Base-by-base conservation (phyloP, 257 asterid genomes). In the Vinca minor region DNA sequence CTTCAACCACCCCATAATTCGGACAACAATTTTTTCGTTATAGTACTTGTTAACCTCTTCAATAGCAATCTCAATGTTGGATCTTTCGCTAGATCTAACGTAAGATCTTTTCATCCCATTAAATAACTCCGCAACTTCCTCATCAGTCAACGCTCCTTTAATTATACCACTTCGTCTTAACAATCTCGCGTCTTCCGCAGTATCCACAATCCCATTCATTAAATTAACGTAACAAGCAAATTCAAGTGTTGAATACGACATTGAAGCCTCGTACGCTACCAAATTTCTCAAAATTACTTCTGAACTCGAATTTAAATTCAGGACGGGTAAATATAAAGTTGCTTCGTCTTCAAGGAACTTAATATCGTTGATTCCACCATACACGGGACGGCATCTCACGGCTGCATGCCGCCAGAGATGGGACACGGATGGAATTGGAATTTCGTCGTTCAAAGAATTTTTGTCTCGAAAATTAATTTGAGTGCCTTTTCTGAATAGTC, bases 51-150 rank as follows among this genome's bases (percentile, higher is more conserved):
- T 85, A 48, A 77, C 82, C 9, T 59, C 59, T 29, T 80, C 79
- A 38, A 85, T 73, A 0, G 79, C 83, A 38, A 65, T 59, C 47
- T 80, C 85, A 5, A 78, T 50, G 14, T 69, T 76, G 0, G 83
- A 76, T 52, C 57, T 73, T 1, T n/a, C 34, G 10, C 28, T 62
- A 0, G 42, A 48, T 32, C 56, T 75, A 10, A 57, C 64, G 26
- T 57, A 75, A 3, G 78, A 72, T 56, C 72, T 82, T 11, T 73
- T 63, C 28, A 85, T 76, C 26, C 83, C 76, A 44, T 79, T 78
- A 54, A 85, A 82, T 29, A 82, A 39, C 6, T 68, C 55, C 0
- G 70, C 79, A 26, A 80, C 68, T 58, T 82, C 83, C 15, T 76
- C 79, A 38, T 80, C 78, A 4, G 50, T 32, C 57, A 80, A n/a